Conservation (phyloP, 352 stramenopile genomes). For the Pythium grandisporangium region DNA sequence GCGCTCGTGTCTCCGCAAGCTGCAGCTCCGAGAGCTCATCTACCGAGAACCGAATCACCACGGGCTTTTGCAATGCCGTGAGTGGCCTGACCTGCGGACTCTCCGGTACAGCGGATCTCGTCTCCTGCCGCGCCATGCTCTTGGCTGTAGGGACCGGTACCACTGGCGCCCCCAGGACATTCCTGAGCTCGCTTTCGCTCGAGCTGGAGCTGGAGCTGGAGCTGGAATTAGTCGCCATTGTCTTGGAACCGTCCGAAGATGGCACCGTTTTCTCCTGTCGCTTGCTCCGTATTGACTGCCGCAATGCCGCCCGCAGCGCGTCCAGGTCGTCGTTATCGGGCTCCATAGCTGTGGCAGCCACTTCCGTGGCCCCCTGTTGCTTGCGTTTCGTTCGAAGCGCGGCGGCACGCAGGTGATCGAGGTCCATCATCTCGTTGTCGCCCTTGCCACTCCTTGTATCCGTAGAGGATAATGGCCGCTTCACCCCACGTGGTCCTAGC, state of each 20-base stretch:
- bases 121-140: neutral
- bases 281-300: slow-evolving; percentile 1
- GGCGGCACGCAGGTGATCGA: slow-evolving; percentile 59
- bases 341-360: no score
- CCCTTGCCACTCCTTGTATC: slow-evolving; percentile 1
- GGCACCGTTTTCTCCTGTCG: neutral
- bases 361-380: slow-evolving; percentile 2
- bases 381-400: slow-evolving; percentile 47
- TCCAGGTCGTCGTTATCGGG: slow-evolving; percentile 7
- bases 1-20: neutral
- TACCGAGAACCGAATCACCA: slow-evolving; percentile 52
- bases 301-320: slow-evolving; percentile 2
- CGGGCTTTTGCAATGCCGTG: slow-evolving; percentile 53
- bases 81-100: slow-evolving; percentile 35
- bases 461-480: slow-evolving; percentile 2
- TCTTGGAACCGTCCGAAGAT: neutral
- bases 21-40: slow-evolving; percentile 18
- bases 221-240: slow-evolving; percentile 1
- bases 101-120: neutral
- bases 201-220: no score
- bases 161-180: no score
- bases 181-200: no score
- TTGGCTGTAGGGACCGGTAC: no score
- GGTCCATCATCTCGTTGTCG: slow-evolving; percentile 23
- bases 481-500: slow-evolving; percentile 9